These are phyloP conservation scores for Fusarium ramigenum DNA, from an alignment of 2,329 filamentous ascomycete genomes.

Conservation along the genomic window DNA sequence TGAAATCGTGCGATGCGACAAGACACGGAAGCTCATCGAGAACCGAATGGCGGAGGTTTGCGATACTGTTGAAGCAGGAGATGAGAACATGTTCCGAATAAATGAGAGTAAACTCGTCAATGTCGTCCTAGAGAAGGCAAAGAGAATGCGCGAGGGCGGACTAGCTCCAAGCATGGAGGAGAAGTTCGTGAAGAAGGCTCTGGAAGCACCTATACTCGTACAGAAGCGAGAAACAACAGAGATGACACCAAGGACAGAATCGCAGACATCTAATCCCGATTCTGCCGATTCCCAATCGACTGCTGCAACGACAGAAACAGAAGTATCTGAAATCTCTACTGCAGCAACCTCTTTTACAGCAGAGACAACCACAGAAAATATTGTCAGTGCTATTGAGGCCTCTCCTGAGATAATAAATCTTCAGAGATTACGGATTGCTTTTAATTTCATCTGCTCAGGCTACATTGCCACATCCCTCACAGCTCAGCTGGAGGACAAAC, in stretches of 20 bases:
- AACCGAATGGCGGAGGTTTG: conserved; percentile 76
- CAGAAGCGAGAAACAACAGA: conserved; percentile 63
- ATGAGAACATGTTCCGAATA: conserved; percentile 85
- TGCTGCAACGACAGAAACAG: conserved; percentile 47
- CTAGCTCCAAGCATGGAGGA: conserved; percentile 87
- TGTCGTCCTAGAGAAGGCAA: conserved; percentile 76
- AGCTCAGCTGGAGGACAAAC: conserved; percentile 51
- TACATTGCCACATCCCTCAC: conserved; percentile 64
- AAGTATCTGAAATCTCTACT: conserved; percentile 56
- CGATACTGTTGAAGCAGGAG: conserved; percentile 83
- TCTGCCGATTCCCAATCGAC: conserved; percentile 56
- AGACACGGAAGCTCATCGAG: conserved; percentile 64
- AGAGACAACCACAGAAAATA: conserved; percentile 46
- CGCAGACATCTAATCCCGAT: conserved; percentile 37
- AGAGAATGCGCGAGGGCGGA: conserved; percentile 68
- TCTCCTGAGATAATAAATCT: conserved; percentile 63
- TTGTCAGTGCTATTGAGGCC: conserved; percentile 56
- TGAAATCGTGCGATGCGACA: conserved; percentile 61
- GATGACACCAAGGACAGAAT: conserved; percentile 21
- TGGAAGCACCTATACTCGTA: conserved; percentile 80
- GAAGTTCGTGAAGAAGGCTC: conserved; percentile 77
- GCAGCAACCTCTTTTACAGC: conserved; percentile 56
- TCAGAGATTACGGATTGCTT: conserved; percentile 70
- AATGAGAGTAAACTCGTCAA: conserved; percentile 75
- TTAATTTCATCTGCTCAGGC: conserved; percentile 70